Percentiles rank a stretch among this genome's conserved stretches.
Conservation (phyloP, 352 stramenopile genomes). For the Globisporangium emineosum region DNA sequence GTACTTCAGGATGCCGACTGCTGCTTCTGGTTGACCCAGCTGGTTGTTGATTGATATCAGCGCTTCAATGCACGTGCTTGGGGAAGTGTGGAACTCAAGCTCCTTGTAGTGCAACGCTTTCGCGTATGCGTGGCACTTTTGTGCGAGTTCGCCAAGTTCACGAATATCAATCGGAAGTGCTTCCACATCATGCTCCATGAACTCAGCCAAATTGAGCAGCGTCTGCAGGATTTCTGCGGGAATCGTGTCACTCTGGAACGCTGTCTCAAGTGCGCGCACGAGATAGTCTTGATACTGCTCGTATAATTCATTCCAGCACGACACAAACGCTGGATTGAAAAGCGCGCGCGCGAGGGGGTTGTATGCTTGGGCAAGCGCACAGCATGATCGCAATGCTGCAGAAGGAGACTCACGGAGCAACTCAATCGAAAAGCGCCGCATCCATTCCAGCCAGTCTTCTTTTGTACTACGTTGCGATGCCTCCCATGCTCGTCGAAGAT, state of each 20-base stretch:
- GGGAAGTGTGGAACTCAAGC: slow-evolving; percentile 93
- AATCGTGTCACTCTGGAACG: slow-evolving; percentile 90
- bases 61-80: slow-evolving; percentile 94
- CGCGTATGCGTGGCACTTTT: slow-evolving; percentile 97
- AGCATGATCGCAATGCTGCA: slow-evolving; percentile 91
- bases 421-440: slow-evolving; percentile 94
- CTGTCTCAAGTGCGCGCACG: slow-evolving; percentile 90
- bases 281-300: slow-evolving; percentile 93
- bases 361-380: slow-evolving; percentile 94
- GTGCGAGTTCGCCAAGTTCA: slow-evolving; percentile 91
- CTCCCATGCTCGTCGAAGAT: slow-evolving; percentile 93
- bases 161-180: slow-evolving; percentile 95
- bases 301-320: slow-evolving; percentile 97
- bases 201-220: slow-evolving; percentile 97
- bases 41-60: slow-evolving; percentile 99
- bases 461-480: slow-evolving; percentile 90
- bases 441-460: slow-evolving; percentile 98
- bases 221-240: slow-evolving; percentile 96
- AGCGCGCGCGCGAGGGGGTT: slow-evolving; percentile 95
- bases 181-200: slow-evolving; percentile 98
- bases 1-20: slow-evolving; percentile 96
- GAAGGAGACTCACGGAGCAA: slow-evolving; percentile 96
- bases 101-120: slow-evolving; percentile 97
- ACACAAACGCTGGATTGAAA: slow-evolving; percentile 98
- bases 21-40: slow-evolving; percentile 94